Percentiles rank a stretch among this genome's conserved stretches.
These are phyloP conservation scores for Geotrichum macrosporum DNA, from an alignment of 1,139 yeast species.

Conservation along the genomic window DNA sequence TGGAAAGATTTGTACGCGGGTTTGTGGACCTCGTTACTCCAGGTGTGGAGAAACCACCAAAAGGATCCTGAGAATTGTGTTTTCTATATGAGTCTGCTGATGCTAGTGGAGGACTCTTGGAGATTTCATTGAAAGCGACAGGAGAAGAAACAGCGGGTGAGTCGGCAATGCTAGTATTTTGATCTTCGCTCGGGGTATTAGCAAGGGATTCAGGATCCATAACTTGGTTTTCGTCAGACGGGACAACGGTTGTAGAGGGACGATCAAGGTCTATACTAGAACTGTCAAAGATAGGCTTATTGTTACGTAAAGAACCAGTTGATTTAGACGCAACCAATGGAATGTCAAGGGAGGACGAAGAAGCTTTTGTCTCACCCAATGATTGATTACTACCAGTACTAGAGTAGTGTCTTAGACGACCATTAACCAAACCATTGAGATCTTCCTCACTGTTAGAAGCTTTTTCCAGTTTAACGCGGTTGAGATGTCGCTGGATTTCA, in stretches of 20 bases:
- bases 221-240: too few species aligned
- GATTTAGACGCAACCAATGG: slow-evolving; percentile 6
- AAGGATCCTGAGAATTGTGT: neutral
- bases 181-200: too few species aligned
- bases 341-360: slow-evolving; percentile 2
- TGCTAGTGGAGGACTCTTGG: slow-evolving; percentile 7
- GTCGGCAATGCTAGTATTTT: too few species aligned
- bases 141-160: slow-evolving; percentile 7
- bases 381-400: slow-evolving; percentile 13
- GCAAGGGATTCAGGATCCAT: too few species aligned
- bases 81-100: slow-evolving; percentile 5
- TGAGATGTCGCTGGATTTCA: slow-evolving; percentile 21
- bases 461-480: slow-evolving; percentile 17
- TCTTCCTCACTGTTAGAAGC: slow-evolving; percentile 13
- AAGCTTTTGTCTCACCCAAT: slow-evolving; percentile 6
- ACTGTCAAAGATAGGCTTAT: neutral
- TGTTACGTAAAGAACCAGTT: slow-evolving; percentile 4
- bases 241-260: too few species aligned
- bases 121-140: neutral
- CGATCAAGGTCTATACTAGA: too few species aligned
- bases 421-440: slow-evolving; percentile 1
- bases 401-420: slow-evolving; percentile 14
- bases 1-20: slow-evolving; percentile 14
- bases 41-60: slow-evolving; percentile 33
- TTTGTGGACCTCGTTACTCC: slow-evolving; percentile 37